phyloP scores from a whole-genome alignment of 768 basidiomycete genomes.

The Leccinum subgranulosum region DNA sequence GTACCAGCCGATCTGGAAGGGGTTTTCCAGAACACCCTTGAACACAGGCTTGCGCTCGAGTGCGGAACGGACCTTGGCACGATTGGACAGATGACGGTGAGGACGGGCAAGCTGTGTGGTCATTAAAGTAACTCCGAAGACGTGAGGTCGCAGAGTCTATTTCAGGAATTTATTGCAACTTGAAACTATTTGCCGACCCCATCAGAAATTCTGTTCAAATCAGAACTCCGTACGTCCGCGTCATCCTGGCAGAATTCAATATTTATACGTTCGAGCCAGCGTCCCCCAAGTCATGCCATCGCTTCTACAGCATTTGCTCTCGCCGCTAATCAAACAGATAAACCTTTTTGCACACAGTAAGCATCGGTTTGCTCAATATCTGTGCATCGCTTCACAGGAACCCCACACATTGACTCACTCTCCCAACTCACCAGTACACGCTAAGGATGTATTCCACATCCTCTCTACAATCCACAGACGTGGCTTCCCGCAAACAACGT shows the following conservation, averaged over 20 bases:
- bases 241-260: background rate
- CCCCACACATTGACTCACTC: background rate
- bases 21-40: conserved; percentile 70
- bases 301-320: conserved; percentile 14
- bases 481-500: conserved; percentile 22
- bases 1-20: conserved; percentile 69
- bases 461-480: conserved; percentile 2
- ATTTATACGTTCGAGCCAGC: background rate
- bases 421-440: background rate
- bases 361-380: background rate
- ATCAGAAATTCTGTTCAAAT: too few species aligned
- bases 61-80: conserved; percentile 44
- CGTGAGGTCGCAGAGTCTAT: background rate
- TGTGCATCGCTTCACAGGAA: conserved; percentile 1
- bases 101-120: conserved; percentile 47
- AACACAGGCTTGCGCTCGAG: conserved; percentile 61
- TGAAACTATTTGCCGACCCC: too few species aligned
- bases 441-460: conserved; percentile 6
- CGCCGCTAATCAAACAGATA: background rate
- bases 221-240: too few species aligned
- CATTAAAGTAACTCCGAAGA: conserved; percentile 35
- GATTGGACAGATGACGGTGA: conserved; percentile 61
- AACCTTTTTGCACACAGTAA: conserved; percentile 2
- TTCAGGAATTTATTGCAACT: background rate
- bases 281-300: background rate